These are phyloP conservation scores for Aspergillus hancockii DNA, from an alignment of 495 filamentous ascomycete species.

Conservation along the genomic window DNA sequence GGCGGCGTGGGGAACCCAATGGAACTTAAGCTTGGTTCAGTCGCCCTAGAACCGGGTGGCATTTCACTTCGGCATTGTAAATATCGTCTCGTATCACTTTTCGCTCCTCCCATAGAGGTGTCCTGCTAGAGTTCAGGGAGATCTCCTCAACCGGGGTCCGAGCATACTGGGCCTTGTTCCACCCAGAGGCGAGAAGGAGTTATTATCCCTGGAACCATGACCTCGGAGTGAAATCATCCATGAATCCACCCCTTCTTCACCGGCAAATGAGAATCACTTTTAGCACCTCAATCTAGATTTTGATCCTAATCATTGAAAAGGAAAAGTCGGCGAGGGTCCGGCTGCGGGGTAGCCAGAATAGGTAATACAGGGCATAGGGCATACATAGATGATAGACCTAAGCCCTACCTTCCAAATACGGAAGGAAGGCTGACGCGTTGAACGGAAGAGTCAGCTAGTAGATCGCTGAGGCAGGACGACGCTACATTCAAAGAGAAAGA, in stretches of 20 bases:
- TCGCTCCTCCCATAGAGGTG: background rate
- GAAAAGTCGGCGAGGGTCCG: background rate
- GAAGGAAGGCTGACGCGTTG: constrained; percentile 32
- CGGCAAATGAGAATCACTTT: too few species aligned
- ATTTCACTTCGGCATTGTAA: background rate
- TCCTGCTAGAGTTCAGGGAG: background rate
- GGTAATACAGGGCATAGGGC: constrained; percentile 27
- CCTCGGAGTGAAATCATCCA: background rate
- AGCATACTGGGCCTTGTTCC: background rate
- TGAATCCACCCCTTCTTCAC: background rate
- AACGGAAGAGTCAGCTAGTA: constrained; percentile 9
- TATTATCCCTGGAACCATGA: background rate
- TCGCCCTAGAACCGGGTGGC: background rate
- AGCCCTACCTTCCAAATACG: constrained; percentile 35
- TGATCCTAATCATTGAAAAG: too few species aligned
- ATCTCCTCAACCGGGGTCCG: background rate
- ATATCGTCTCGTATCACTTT: background rate
- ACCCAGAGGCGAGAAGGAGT: background rate
- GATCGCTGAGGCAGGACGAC: background rate
- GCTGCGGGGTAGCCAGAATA: constrained; percentile 8
- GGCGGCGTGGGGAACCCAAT: background rate
- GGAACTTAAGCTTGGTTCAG: constrained; percentile 9
- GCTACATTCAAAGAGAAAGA: background rate
- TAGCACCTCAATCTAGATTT: too few species aligned
- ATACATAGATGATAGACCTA: constrained; percentile 25